Evolutionary conservation across 768 basidiomycete genomes (phyloP), one percentile per base, ranked within the genome.

Genomic region (Thelephora aurantiotincta): DNA sequence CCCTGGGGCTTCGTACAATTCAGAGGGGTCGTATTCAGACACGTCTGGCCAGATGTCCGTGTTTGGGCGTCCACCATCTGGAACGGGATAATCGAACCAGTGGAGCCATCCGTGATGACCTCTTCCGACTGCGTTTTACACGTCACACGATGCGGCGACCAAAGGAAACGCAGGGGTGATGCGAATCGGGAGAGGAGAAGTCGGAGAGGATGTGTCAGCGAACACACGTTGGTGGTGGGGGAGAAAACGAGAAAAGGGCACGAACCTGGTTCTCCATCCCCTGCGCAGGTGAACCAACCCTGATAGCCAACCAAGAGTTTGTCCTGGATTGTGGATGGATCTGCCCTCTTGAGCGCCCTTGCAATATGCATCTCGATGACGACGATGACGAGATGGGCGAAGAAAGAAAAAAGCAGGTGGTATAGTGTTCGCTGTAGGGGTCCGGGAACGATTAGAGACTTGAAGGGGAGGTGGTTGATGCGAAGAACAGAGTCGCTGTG

Each of bases 241-340:
- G 26, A 9, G 26, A 30, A 9, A 30, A 9, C 26, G 9, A 30
- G 9, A 30, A 9, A 4, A 9, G 26, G 26, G 26, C 9, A 9
- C 26, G 4, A 4, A 30, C 26, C 26, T 1, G 60, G 62, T 30
- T 53, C 48, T 11, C 60, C 60, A 36, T 61, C 59, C 30, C 61
- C 59, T 16, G 58, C 52, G 46, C 61, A 62, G n/a, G 61, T 62
- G 44, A 62, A 85, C 87, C 87, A 90, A 60, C 86, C 88, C 63
- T 90, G 88, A 60, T 90, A 90, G 33, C 87, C 87, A 0, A 89
- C 82, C 26, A 91, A 63, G 54, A 88, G 77, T 58, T 90, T 91
- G 65, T 86, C 75, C 48, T 86, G 82, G 43, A 91, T 86, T 9
- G 84, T 86, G 5, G 71, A 72, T 20, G 87, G 76, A 57, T 83